A percentile compares a stretch with the other conserved stretches of the same genome.
Evolutionary conservation across 345 rosid species (phyloP).

Genomic region (Heritiera fomes): DNA sequence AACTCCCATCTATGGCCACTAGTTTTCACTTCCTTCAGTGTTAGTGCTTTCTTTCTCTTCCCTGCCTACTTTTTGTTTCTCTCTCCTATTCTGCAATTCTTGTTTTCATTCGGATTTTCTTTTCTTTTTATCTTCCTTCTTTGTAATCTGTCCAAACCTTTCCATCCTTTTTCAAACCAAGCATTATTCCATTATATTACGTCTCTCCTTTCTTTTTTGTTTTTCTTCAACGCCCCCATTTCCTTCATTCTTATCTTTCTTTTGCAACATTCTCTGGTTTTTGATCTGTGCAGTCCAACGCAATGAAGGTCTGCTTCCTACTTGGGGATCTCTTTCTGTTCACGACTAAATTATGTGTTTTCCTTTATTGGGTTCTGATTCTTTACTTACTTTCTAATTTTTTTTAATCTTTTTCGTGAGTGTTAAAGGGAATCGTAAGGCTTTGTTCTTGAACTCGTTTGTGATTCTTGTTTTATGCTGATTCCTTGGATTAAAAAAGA

Average conservation of each 20-base stretch:
- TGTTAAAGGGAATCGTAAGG: slow-evolving; percentile 6
- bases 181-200: slow-evolving; percentile 35
- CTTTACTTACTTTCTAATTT: slow-evolving; percentile 13
- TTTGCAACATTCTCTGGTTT: slow-evolving; percentile 23
- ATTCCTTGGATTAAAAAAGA: slow-evolving; percentile 10
- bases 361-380: slow-evolving; percentile 28
- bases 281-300: slow-evolving; percentile 30
- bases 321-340: slow-evolving; percentile 24
- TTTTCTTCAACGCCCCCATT: neutral
- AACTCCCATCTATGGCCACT: neutral
- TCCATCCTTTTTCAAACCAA: slow-evolving; percentile 28
- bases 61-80: slow-evolving; percentile 19
- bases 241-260: slow-evolving; percentile 21
- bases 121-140: neutral
- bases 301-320: slow-evolving; percentile 62
- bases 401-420: neutral
- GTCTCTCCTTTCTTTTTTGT: slow-evolving; percentile 8
- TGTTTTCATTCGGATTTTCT: slow-evolving; percentile 46
- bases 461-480: slow-evolving; percentile 18
- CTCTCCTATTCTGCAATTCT: slow-evolving; percentile 55
- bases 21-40: slow-evolving; percentile 20
- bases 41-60: slow-evolving; percentile 20
- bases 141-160: slow-evolving; percentile 12
- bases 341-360: neutral
- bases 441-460: slow-evolving; percentile 18